Conservation (phyloP, 306 rosid species). For the Fagus sylvatica region DNA sequence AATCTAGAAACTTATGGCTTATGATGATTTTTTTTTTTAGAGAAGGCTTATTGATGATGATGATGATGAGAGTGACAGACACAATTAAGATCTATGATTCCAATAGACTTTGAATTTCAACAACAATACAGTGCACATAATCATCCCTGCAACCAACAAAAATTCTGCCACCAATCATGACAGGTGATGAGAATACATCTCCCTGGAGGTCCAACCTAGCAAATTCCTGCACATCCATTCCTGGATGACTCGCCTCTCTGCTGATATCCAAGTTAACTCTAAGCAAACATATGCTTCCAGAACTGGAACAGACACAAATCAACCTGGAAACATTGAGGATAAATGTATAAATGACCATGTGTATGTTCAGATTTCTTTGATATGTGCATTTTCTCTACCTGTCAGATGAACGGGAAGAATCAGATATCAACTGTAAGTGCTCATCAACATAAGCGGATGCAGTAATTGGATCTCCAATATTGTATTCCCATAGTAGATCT, state of each 20-base stretch:
- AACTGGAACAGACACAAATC: slow-evolving; percentile 73
- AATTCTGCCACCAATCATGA: slow-evolving; percentile 76
- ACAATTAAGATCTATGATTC: background rate
- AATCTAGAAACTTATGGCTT: too few species aligned
- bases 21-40: too few species aligned
- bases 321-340: slow-evolving; percentile 42
- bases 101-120: slow-evolving; percentile 35
- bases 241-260: slow-evolving; percentile 15
- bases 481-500: slow-evolving; percentile 62
- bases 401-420: slow-evolving; percentile 43
- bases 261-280: slow-evolving; percentile 35
- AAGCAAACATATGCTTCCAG: slow-evolving; percentile 66
- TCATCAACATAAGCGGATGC: slow-evolving; percentile 85
- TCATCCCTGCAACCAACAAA: slow-evolving; percentile 89
- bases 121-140: slow-evolving; percentile 61
- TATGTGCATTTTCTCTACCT: slow-evolving; percentile 44
- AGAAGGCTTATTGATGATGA: too few species aligned
- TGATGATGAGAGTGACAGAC: too few species aligned
- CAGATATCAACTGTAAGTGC: slow-evolving; percentile 48
- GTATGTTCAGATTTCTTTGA: background rate
- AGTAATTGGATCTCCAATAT: slow-evolving; percentile 76
- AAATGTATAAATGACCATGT: background rate
- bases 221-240: slow-evolving; percentile 53
- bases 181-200: slow-evolving; percentile 82
- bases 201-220: slow-evolving; percentile 55